Base-by-base conservation (phyloP, 345 rosid genomes). In the Eucalyptus erythrocorys region DNA sequence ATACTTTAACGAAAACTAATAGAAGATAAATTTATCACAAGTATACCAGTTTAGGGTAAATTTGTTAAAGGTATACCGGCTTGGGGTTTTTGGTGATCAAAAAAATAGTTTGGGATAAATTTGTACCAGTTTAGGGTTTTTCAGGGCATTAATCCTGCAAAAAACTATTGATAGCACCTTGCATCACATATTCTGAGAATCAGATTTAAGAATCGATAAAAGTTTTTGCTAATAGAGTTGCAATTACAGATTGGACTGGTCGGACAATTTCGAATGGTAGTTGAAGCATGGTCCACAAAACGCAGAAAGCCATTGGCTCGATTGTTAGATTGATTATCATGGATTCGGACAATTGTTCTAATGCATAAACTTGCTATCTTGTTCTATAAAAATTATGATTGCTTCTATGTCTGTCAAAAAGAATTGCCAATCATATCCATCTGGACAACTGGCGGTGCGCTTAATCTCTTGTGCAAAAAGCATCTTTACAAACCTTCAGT, bases 401-500 rank as follows among this genome's bases (percentile, higher is more conserved):
- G 82, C 15, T 22, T 22, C 5, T 68, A 19, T 71, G 82, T 40
- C 47, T 3, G 82, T 76, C 30, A 40, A 76, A 76, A 26, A 40
- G 82, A 42, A 40, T 76, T 6, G 82, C 5, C 47, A 40, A 40
- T 76, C 82, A 3, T 40, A 40, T 76, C 47, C 82, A 21, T 76
- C 47, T 76, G 15, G 15, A 37, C 82, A 40, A 40, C 82, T 76
- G 1, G 82, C 82, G 21, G 27, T 5, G 17, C 10, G 40, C 42
- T 68, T 42, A 68, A 68, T 34, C 42, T 16, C 11, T 30, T 34
- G 80, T 68, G 43, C 81, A 37, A 7, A 40, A 10, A 42, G 42
- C 55, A 81, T 30, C 30, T 87, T 49, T 48, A 4, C 87, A 49
- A 87, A 97, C 99, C 99, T 98, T 97, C 85, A 98, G 93, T 88